phyloP scores from a whole-genome alignment of 2,329 filamentous ascomycete species.

The Pseudocercospora macadamiae region DNA sequence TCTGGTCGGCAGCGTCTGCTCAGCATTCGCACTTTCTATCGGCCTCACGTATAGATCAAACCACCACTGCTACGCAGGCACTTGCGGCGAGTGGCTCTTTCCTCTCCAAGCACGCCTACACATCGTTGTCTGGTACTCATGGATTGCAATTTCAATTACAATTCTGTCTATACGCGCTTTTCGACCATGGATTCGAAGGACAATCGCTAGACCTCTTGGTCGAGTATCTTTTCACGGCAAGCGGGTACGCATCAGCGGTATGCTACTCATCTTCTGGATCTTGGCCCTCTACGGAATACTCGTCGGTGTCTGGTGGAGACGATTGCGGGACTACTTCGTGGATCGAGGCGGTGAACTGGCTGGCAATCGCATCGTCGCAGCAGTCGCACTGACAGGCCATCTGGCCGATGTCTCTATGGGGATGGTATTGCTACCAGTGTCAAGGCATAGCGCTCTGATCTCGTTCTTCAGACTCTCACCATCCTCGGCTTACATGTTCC shows the following conservation, averaged over 20 bases:
- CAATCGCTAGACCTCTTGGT: slow-evolving; percentile 3
- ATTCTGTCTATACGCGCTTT: slow-evolving; percentile 17
- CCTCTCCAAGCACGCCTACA: slow-evolving; percentile 22
- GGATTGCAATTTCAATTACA: slow-evolving; percentile 18
- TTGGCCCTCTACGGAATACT: slow-evolving; percentile 15
- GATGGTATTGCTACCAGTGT: slow-evolving; percentile 20
- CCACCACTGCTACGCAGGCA: slow-evolving; percentile 22
- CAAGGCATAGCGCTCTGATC: slow-evolving; percentile 18
- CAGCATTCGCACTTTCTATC: slow-evolving; percentile 17
- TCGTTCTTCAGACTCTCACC: slow-evolving; percentile 23
- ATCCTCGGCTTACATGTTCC: slow-evolving; percentile 16
- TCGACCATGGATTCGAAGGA: slow-evolving; percentile 6
- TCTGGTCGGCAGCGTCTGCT: slow-evolving; percentile 12
- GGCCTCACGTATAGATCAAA: slow-evolving; percentile 20
- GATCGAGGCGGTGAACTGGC: slow-evolving; percentile 9
- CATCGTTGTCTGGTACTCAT: slow-evolving; percentile 22
- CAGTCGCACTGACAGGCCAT: slow-evolving; percentile 19
- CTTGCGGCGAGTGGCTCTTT: slow-evolving; percentile 19
- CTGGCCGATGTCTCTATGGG: slow-evolving; percentile 22
- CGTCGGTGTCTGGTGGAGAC: slow-evolving; percentile 21
- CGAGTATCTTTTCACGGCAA: slow-evolving; percentile 10
- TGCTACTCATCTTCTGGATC: slow-evolving; percentile 18
- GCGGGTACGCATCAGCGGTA: slow-evolving; percentile 12
- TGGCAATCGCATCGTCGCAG: slow-evolving; percentile 17
- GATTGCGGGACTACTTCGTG: slow-evolving; percentile 16